These are phyloP conservation scores for Pichia scutulata DNA, from an alignment of 805 yeast species.

Conservation along the genomic window DNA sequence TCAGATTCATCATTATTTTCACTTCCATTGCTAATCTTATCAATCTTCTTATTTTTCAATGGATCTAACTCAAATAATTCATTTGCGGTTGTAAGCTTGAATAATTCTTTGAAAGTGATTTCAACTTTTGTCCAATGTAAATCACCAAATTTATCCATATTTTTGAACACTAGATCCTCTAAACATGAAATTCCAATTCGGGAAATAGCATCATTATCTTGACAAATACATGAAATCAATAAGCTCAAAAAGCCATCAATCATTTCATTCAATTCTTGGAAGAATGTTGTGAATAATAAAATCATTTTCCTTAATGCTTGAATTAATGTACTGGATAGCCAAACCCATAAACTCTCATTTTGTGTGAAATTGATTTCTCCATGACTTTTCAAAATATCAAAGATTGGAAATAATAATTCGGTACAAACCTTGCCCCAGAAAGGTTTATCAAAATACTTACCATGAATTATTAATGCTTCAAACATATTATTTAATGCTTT, in stretches of 20 bases:
- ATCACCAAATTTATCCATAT: slow-evolving; percentile 52
- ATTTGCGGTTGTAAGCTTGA: slow-evolving; percentile 75
- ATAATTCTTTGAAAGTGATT: slow-evolving; percentile 57
- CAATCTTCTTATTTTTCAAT: slow-evolving; percentile 21
- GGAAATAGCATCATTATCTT: slow-evolving; percentile 94
- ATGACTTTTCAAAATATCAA: slow-evolving; percentile 65
- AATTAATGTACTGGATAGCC: slow-evolving; percentile 94
- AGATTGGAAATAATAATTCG: slow-evolving; percentile 81
- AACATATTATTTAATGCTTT: slow-evolving; percentile 78
- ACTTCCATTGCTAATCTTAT: neutral
- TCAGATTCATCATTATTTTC: slow-evolving; percentile 8
- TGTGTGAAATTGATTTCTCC: slow-evolving; percentile 67
- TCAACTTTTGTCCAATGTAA: slow-evolving; percentile 73
- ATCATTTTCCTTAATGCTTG: slow-evolving; percentile 90
- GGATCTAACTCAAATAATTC: slow-evolving; percentile 70
- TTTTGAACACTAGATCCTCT: slow-evolving; percentile 70
- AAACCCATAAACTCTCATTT: slow-evolving; percentile 77
- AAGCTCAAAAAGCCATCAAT: slow-evolving; percentile 73
- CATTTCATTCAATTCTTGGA: slow-evolving; percentile 64
- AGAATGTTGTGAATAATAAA: slow-evolving; percentile 74
- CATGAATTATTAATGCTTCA: slow-evolving; percentile 71
- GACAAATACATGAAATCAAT: slow-evolving; percentile 83
- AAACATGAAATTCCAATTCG: slow-evolving; percentile 89
- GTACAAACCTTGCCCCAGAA: slow-evolving; percentile 82
- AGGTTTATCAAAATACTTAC: slow-evolving; percentile 60